Evolutionary conservation across 306 rosid genomes (phyloP).

Genomic region (Acacia confusa): DNA sequence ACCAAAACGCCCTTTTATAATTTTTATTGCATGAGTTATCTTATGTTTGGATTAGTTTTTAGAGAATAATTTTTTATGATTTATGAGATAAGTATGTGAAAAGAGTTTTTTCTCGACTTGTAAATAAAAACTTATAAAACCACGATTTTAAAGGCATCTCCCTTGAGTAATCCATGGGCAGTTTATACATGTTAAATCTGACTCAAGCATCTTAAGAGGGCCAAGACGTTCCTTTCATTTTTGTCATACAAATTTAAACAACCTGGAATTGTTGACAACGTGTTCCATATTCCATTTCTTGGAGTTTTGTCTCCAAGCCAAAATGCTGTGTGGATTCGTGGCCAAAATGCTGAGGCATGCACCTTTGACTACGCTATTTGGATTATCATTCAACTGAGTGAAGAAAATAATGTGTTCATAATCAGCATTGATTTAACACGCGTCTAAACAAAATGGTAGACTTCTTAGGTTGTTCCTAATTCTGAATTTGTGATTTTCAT

Average conservation of each 20-base stretch:
- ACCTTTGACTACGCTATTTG: background rate
- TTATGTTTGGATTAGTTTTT: too few species aligned
- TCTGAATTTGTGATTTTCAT: background rate
- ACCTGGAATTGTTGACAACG: background rate
- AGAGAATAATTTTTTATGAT: too few species aligned
- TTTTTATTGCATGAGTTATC: background rate
- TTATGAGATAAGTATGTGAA: too few species aligned
- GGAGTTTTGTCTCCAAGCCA: background rate
- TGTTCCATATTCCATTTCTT: background rate
- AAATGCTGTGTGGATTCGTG: background rate
- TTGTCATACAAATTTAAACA: background rate
- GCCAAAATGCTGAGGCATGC: background rate
- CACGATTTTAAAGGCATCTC: too few species aligned
- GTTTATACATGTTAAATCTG: background rate
- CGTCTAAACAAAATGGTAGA: background rate
- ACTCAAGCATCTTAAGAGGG: background rate
- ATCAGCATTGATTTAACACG: background rate
- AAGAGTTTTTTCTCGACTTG: too few species aligned
- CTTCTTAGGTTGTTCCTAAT: background rate
- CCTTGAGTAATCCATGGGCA: background rate
- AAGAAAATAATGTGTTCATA: background rate
- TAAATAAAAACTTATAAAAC: too few species aligned
- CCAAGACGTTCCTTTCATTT: background rate
- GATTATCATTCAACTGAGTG: background rate
- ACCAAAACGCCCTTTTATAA: background rate